Evolutionary conservation across 2,329 filamentous ascomycete species (phyloP).

Genomic region (Simplicillium aogashimaense): DNA sequence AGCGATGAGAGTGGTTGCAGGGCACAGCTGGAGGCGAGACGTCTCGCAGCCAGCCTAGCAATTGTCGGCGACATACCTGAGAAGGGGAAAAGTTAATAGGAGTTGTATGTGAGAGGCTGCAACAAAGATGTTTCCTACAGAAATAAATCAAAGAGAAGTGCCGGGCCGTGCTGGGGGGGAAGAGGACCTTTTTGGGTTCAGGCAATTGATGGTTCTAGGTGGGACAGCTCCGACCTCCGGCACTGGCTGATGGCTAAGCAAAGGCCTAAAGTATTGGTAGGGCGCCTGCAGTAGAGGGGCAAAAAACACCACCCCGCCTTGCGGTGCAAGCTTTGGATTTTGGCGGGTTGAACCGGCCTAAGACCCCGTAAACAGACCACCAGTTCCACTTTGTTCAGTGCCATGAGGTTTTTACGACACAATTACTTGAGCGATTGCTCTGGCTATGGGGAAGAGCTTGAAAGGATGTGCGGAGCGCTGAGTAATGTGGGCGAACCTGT

Average conservation of each 20-base stretch:
- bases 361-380: no score
- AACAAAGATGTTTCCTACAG: background rate
- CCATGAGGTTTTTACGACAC: no score
- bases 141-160: background rate
- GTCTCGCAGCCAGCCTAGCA: slow-evolving; percentile 10
- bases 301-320: no score
- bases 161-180: background rate
- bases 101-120: background rate
- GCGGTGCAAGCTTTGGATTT: no score
- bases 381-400: no score
- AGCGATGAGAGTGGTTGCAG: slow-evolving; percentile 1
- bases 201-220: background rate
- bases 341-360: no score
- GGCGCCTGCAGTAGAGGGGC: no score
- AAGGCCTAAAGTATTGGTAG: no score
- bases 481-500: no score
- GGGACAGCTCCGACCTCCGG: background rate
- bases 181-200: background rate
- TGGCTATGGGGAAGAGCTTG: no score
- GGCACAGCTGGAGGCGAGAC: background rate
- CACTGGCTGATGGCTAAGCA: background rate
- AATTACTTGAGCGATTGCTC: no score
- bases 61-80: slow-evolving; percentile 16
- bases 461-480: no score
- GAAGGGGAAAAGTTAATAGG: background rate